Base-by-base conservation (phyloP, 2,329 filamentous ascomycete species). In the Talaromyces sp. region DNA sequence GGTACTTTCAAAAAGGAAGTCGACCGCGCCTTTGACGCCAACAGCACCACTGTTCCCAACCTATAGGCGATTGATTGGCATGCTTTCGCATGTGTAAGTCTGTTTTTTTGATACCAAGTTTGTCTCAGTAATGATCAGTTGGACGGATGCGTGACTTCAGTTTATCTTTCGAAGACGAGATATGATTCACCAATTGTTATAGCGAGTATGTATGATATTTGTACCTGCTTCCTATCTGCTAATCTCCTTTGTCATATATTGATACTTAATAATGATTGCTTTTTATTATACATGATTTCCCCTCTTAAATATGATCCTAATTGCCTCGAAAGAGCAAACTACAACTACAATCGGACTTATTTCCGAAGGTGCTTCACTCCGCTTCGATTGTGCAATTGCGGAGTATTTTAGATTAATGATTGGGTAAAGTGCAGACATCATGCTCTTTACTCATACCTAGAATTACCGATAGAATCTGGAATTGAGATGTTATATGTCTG, bases 11-110 rank as follows among this genome's bases (percentile, higher is more conserved):
- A 67, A 54, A 62, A 72, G 46, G 72, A 74, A 62, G 66, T 74
- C 37, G 70, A 72, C 50, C 60, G 73, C 46, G 73, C 72, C n/a
- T 73, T 75, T 42, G 67, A 63, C 21, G 64, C 65, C 23, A 65
- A 60, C 11, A 40, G 39, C 60, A 39, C 58, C 18, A 61, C 65
- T n/a, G 33, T 37, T 9, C 31, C 62, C n/a, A 57, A 14, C 5
- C 50, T 63, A 7, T 37, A 28, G 37, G 46, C n/a, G 25, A 23
- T 55, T 55, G 55, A 61, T 33, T 2, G 31, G 21, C 28, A 18
- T 28, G 23, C 7, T 16, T 48, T 14, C 8, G 4, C 48, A 33
- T 33, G 4, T 7, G 7, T 8, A 14, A 18, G n/a, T 2, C n/a
- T 1, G n/a, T n/a, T 28, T n/a, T 57, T 57, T 57, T 42, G 54